Evolutionary conservation across 139 green algal genomes (phyloP).

Genomic region (Limnomonas spitsbergensis): DNA sequence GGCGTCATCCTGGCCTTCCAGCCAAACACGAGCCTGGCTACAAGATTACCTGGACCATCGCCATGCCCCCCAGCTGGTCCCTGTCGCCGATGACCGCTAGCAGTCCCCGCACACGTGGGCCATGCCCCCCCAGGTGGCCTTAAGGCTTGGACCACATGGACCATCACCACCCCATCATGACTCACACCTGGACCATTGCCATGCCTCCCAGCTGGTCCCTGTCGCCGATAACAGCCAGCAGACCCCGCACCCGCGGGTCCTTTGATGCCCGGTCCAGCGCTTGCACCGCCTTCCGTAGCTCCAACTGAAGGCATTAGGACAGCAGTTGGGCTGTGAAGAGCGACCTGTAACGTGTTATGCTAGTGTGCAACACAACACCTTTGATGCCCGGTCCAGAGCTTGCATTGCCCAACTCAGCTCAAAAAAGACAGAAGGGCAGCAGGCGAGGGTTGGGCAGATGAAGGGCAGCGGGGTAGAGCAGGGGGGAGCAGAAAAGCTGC

Average conservation of each 20-base stretch:
- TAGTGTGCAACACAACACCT: too few relatives aligned
- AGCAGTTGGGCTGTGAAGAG: too few relatives aligned
- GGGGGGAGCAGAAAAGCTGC: too few relatives aligned
- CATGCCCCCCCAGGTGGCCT: too few relatives aligned
- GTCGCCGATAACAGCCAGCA: slow-evolving; percentile 41
- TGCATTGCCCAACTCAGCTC: too few relatives aligned
- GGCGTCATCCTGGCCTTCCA: too few relatives aligned
- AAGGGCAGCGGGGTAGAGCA: too few relatives aligned
- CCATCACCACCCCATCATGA: neutral
- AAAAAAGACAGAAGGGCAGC: too few relatives aligned
- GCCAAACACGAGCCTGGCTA: too few relatives aligned
- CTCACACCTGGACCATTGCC: slow-evolving; percentile 47
- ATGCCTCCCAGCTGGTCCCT: slow-evolving; percentile 43
- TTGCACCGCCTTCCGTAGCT: slow-evolving; percentile 45
- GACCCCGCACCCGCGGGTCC: slow-evolving; percentile 43
- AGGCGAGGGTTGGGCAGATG: too few relatives aligned
- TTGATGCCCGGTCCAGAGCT: too few relatives aligned
- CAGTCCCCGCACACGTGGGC: slow-evolving; percentile 48
- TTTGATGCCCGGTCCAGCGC: slow-evolving; percentile 40
- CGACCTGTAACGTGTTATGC: too few relatives aligned
- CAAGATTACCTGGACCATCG: neutral
- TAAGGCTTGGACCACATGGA: neutral
- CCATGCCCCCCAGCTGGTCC: neutral
- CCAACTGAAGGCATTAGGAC: slow-evolving; percentile 27
- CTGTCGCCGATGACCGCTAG: slow-evolving; percentile 10